Base-by-base conservation (phyloP, 805 yeast species). In the Candida endomychidarum region DNA sequence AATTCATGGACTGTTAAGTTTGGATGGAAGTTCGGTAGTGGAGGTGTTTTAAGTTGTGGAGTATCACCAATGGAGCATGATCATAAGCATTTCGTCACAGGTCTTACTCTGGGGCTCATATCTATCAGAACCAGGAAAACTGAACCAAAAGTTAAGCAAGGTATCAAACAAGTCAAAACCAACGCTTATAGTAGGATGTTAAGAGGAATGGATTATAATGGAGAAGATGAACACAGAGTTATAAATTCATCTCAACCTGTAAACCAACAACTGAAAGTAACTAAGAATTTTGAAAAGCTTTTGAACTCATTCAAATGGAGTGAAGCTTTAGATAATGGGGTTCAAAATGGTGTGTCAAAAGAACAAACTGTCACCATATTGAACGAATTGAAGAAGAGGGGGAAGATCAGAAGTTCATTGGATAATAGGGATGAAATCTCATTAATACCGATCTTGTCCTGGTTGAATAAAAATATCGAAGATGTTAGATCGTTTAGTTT, bases 1-100 rank as follows among this genome's bases (percentile, higher is more conserved):
- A 56, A 77, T 28, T 75, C 78, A 51, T 90, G 91, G 87, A 85
- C 83, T 45, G 96, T 91, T 45, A 86, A 84, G 59, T 91, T 89
- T 58, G 97, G 97, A 35, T 91, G 98, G 97, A 91, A 90, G 63
- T 91, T 86, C 57, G 96, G 96, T 24, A 57, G 65, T 38, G 88
- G 91, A 17, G 95, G 96, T 27, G 96, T 93, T 0, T 70, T 93
- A 51, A 74, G 87, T 52, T 81, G 96, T 58, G 98, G 90, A 10
- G 83, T 87, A 8, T 87, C 96, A 7, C 97, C 98, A 19, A 77
- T 81, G 49, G 51, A 55, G 12, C 56, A 60, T 48, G 50, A 56
- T 12, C 58, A 61, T 49, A 84, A 86, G 65, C 98, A 93, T 67
- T 75, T 93, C 48, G 96, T 87, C 25, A 86, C 93, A 11, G 99